Evolutionary conservation across 495 filamentous ascomycete species (phyloP).

Genomic region (Podospora anserina): DNA sequence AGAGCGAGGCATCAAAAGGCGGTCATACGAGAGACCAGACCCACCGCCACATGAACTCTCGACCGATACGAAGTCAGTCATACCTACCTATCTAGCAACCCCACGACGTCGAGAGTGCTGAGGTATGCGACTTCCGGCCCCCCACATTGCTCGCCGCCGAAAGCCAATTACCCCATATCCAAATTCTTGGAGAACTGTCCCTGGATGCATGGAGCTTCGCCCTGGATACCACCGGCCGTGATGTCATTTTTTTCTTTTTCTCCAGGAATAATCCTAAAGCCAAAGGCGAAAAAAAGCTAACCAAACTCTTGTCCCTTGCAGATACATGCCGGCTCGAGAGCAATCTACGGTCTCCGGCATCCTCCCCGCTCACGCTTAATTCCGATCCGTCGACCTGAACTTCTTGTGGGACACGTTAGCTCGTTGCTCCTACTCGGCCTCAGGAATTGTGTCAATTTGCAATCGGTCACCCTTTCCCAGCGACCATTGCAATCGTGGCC

Average conservation of each 20-base stretch:
- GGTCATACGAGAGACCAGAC: too few relatives aligned
- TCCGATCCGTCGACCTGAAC: slow-evolving; percentile 38
- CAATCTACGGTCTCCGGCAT: slow-evolving; percentile 51
- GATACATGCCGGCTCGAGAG: slow-evolving; percentile 43
- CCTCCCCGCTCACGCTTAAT: slow-evolving; percentile 45
- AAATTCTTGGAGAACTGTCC: not conserved
- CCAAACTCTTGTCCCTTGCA: slow-evolving; percentile 33
- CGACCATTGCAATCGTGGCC: slow-evolving; percentile 55
- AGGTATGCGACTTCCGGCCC: slow-evolving; percentile 30
- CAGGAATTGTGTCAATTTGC: slow-evolving; percentile 50
- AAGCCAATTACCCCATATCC: not conserved
- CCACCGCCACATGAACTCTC: slow-evolving; percentile 34
- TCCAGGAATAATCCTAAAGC: slow-evolving; percentile 27
- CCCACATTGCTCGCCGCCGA: slow-evolving; percentile 27
- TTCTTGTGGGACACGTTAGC: slow-evolving; percentile 68
- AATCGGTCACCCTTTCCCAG: slow-evolving; percentile 39
- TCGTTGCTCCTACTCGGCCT: slow-evolving; percentile 60
- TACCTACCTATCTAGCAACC: slow-evolving; percentile 26
- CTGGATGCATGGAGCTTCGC: slow-evolving; percentile 6
- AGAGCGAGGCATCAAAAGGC: slow-evolving; percentile 9
- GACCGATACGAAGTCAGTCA: slow-evolving; percentile 26
- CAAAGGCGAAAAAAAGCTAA: slow-evolving; percentile 22
- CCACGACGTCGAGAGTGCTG: slow-evolving; percentile 33
- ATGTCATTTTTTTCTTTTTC: slow-evolving; percentile 29
- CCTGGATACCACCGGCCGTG: slow-evolving; percentile 16